These are phyloP conservation scores for Astrothelium macrocarpum DNA, from an alignment of 495 filamentous ascomycete genomes.

Conservation along the genomic window DNA sequence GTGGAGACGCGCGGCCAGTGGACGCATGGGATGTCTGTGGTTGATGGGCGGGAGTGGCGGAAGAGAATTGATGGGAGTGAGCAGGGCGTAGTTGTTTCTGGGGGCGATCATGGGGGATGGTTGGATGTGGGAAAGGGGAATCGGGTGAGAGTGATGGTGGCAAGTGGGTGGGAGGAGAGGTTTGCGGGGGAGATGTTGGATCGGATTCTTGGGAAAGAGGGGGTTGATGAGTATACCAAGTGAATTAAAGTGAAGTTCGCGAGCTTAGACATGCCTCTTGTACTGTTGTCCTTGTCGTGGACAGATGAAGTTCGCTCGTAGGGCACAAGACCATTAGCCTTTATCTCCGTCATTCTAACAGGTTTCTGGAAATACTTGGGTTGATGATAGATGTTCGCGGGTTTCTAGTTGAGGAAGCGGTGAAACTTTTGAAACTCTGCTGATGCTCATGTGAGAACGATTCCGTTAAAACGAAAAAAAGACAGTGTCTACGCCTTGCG, in stretches of 20 bases:
- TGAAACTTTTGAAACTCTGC: neutral
- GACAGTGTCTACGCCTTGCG: neutral
- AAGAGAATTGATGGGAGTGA: constrained; percentile 43
- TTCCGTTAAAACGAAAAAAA: neutral
- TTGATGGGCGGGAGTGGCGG: constrained; percentile 56
- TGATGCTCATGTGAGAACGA: neutral
- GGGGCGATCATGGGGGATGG: constrained; percentile 66
- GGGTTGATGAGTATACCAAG: neutral
- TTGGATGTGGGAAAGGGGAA: constrained; percentile 61
- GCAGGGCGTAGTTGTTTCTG: constrained; percentile 31
- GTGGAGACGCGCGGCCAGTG: constrained; percentile 86
- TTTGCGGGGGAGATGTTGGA: constrained; percentile 32
- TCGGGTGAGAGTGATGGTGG: constrained; percentile 60
- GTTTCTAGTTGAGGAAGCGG: neutral
- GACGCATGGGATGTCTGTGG: constrained; percentile 83
- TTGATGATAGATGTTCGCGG: neutral
- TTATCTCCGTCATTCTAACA: too few species aligned
- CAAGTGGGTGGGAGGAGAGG: constrained; percentile 43
- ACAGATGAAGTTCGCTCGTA: too few species aligned
- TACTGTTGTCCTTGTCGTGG: too few species aligned
- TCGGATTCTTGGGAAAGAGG: constrained; percentile 29
- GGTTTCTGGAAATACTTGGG: too few species aligned
- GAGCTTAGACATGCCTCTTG: too few species aligned
- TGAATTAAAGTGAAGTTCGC: neutral
- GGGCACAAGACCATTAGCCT: too few species aligned